phyloP scores from a whole-genome alignment of 305 asterid species.

The Stenogyne calaminthoides region DNA sequence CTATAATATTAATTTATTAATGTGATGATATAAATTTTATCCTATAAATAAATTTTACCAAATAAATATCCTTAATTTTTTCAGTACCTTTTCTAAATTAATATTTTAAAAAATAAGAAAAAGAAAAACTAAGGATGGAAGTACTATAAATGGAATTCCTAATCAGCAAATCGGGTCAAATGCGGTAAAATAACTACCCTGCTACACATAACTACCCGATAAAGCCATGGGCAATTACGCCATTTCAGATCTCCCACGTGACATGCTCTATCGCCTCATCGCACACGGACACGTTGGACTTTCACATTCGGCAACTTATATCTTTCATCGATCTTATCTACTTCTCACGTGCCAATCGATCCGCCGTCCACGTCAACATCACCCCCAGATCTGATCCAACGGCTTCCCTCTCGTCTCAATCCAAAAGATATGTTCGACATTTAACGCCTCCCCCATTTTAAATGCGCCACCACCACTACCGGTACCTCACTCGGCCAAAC shows the following conservation, averaged over 20 bases:
- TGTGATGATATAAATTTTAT: too few species aligned
- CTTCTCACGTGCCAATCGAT: conserved; percentile 39
- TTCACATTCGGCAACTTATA: conserved; percentile 11
- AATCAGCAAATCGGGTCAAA: not conserved
- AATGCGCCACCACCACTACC: conserved; percentile 36
- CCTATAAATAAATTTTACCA: too few species aligned
- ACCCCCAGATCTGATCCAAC: conserved; percentile 38
- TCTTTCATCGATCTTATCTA: conserved; percentile 58
- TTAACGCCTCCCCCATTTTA: conserved; percentile 40
- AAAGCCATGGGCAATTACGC: conserved; percentile 22
- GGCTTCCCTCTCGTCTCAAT: conserved; percentile 35
- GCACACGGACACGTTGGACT: conserved; percentile 37
- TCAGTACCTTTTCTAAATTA: too few species aligned
- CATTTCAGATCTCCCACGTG: conserved; percentile 45
- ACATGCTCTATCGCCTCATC: conserved; percentile 11
- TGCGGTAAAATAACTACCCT: not conserved
- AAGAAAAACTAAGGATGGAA: too few species aligned
- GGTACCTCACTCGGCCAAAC: not conserved
- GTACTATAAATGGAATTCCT: not conserved
- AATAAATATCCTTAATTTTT: too few species aligned
- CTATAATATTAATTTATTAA: too few species aligned
- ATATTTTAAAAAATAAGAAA: too few species aligned
- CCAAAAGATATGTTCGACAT: conserved; percentile 38
- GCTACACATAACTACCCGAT: not conserved
- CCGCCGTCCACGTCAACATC: conserved; percentile 44